These are phyloP conservation scores for Aspergillus ostianus DNA, from an alignment of 495 filamentous ascomycete genomes.

Conservation along the genomic window DNA sequence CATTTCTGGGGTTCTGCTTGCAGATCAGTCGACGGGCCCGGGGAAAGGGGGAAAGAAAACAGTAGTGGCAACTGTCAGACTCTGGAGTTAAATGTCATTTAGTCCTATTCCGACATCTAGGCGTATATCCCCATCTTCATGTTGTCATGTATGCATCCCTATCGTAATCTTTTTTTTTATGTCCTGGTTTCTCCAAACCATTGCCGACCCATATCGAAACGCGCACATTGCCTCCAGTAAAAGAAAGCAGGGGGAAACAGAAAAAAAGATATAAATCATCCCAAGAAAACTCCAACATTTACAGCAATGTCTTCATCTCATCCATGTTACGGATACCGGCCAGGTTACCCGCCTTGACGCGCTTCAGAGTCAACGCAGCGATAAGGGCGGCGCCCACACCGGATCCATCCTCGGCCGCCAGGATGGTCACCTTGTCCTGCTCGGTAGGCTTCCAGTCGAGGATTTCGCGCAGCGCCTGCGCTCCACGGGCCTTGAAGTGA, in stretches of 20 bases:
- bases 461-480: conserved; percentile 86
- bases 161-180: neutral
- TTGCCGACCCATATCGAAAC: neutral
- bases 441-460: conserved; percentile 81
- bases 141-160: neutral
- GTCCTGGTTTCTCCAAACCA: neutral
- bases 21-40: neutral
- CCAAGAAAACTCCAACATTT: conserved; percentile 21
- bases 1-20: neutral
- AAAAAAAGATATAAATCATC: neutral
- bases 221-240: neutral
- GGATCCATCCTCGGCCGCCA: conserved; percentile 88
- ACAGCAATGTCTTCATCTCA: conserved; percentile 41
- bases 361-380: conserved; percentile 87
- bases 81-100: neutral
- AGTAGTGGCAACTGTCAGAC: neutral
- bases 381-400: conserved; percentile 97
- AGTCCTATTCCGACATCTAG: neutral
- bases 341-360: conserved; percentile 73
- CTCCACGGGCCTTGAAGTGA: conserved; percentile 90
- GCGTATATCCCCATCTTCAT: neutral
- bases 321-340: conserved; percentile 76
- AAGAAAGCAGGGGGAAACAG: neutral
- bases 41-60: neutral
- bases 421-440: conserved; percentile 79